Base-by-base conservation (phyloP, 1,284 basidiomycete species). In the Afroboletus lepidellus region DNA sequence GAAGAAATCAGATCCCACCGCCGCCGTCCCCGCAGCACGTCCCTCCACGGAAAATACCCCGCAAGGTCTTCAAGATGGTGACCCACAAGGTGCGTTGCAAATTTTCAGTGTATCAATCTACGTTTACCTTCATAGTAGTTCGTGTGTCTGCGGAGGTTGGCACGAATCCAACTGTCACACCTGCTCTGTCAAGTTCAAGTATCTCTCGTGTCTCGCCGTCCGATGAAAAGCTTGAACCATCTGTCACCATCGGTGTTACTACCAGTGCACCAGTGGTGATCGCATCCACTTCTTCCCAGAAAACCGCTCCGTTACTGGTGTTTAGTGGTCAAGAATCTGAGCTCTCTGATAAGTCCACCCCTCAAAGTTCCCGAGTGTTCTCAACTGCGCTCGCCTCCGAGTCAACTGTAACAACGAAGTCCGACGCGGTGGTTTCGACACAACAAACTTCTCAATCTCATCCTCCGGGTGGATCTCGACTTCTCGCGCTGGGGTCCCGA, bases 401-500 rank as follows among this genome's bases (percentile, higher is more conserved):
- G 24, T 30, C 45, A 30, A 43, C 61, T 33, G 48, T 51, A 20
- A 36, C 33, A 38, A 44, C 36, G 42, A 70, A 59, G 27, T 32
- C 48, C 24, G 69, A 71, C 25, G 25, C 27, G 11, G 41, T 43
- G 5, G 34, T 43, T 12, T 16, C 57, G 3, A 11, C 46, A 30
- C 57, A 39, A 42, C 57, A 59, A 43, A 48, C 67, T 41, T 52
- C 65, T 46, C 72, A 72, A 48, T 81, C 85, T 66, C 84, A 84
- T 56, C 84, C 84, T 36, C 84, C 87, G 9, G 69, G 77, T 47
- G 87, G 86, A 34, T 87, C 87, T 50, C 84, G 87, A 51, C 71
- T 90, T 43, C 76, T 90, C 48, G 85, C 86, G 3, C 79, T 90
- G 55, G 77, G 76, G 18, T 77, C 78, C 39, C 79, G 83, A 45